Conservation (phyloP, 2,329 filamentous ascomycete genomes). For the Gnomoniopsis smithogilvyi region DNA sequence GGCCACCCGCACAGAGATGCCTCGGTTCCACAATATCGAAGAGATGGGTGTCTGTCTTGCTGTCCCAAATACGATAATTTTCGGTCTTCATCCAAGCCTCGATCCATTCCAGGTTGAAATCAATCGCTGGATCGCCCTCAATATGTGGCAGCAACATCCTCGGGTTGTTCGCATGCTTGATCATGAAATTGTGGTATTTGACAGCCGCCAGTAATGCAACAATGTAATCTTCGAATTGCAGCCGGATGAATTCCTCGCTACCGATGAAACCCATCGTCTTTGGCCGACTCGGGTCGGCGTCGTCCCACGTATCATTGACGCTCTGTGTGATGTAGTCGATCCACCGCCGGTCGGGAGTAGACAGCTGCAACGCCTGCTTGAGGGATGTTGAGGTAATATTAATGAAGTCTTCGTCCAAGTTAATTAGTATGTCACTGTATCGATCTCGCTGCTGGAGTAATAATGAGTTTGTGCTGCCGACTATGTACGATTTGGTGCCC, state of each 20-base stretch:
- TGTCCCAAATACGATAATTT: conserved; percentile 87
- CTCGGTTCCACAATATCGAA: conserved; percentile 93
- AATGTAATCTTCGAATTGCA: conserved; percentile 97
- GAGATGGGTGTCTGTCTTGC: conserved; percentile 76
- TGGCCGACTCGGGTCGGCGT: conserved; percentile 81
- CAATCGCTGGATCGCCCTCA: conserved; percentile 79
- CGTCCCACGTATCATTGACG: conserved; percentile 96
- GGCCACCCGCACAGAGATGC: conserved; percentile 88
- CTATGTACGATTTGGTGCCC: conserved; percentile 94
- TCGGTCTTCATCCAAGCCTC: conserved; percentile 85
- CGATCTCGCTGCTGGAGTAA: conserved; percentile 91
- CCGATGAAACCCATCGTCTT: conserved; percentile 93
- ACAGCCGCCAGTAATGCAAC: conserved; percentile 82
- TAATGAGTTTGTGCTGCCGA: conserved; percentile 94
- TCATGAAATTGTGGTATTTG: conserved; percentile 78
- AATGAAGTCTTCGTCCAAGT: conserved; percentile 85
- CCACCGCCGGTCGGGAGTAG: conserved; percentile 87
- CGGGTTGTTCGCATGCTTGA: conserved; percentile 51
- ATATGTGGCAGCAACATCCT: conserved; percentile 61
- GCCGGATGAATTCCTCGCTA: conserved; percentile 93
- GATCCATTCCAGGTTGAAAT: conserved; percentile 83
- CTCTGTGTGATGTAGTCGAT: conserved; percentile 94
- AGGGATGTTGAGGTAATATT: conserved; percentile 80
- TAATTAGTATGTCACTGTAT: conserved; percentile 94
- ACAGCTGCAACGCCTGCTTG: conserved; percentile 70